Evolutionary conservation across 2,329 filamentous ascomycete species (phyloP).

Genomic region (Phaeomoniella chlamydospora): DNA sequence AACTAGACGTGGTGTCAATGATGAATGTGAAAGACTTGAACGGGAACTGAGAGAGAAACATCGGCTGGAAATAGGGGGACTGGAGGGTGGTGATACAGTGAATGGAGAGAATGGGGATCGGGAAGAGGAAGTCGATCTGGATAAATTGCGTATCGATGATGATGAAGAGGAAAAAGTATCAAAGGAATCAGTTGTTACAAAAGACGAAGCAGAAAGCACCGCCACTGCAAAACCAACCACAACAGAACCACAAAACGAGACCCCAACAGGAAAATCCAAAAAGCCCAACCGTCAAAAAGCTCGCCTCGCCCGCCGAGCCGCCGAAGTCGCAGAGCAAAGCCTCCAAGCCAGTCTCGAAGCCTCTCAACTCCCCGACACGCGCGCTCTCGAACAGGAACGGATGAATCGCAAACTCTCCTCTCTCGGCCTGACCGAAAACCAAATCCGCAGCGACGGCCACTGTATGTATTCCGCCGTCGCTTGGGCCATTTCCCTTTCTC

Average conservation of each 20-base stretch:
- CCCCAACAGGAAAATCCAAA: conserved; percentile 26
- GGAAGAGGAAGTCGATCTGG: conserved; percentile 12
- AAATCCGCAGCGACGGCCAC: conserved; percentile 82
- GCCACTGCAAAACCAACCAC: conserved; percentile 4
- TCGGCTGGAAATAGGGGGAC: conserved; percentile 30
- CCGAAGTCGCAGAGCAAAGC: conserved; percentile 60
- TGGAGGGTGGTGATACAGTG: conserved; percentile 20
- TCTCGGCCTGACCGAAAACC: conserved; percentile 54
- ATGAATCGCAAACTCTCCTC: conserved; percentile 56
- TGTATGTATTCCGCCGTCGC: conserved; percentile 88
- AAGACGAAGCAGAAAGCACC: conserved; percentile 5
- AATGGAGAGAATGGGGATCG: not conserved
- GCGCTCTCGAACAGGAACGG: conserved; percentile 51
- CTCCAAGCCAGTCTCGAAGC: conserved; percentile 63
- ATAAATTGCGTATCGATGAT: conserved; percentile 18
- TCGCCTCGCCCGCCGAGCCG: conserved; percentile 73
- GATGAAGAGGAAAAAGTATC: conserved; percentile 7
- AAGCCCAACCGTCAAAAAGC: conserved; percentile 89
- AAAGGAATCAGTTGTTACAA: conserved; percentile 9
- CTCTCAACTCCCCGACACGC: conserved; percentile 55
- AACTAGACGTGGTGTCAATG: conserved; percentile 53
- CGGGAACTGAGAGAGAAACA: conserved; percentile 41
- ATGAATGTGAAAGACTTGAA: conserved; percentile 47
- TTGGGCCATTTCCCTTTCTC: conserved; percentile 35
- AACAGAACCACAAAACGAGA: not conserved